Evolutionary conservation across 257 asterid species (phyloP).

Genomic region (Lycium ferocissimum): DNA sequence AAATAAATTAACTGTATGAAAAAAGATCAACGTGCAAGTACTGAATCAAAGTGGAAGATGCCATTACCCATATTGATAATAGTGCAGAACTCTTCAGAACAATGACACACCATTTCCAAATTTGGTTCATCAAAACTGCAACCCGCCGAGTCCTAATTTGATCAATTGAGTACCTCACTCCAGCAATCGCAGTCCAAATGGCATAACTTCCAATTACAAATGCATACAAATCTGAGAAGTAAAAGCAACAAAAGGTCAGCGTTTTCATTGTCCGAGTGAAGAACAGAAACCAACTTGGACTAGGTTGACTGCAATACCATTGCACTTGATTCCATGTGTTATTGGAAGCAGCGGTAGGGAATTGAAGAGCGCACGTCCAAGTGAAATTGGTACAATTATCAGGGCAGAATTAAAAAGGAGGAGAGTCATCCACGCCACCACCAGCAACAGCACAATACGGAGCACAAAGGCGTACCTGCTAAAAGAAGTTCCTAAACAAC

Average conservation of each 20-base stretch:
- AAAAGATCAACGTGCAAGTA: neutral
- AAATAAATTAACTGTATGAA: neutral
- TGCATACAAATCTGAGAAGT: slow-evolving; percentile 74
- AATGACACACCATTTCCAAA: slow-evolving; percentile 93
- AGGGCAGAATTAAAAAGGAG: slow-evolving; percentile 81
- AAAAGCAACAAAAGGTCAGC: neutral
- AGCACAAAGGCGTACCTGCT: slow-evolving; percentile 94
- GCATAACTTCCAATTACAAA: slow-evolving; percentile 95
- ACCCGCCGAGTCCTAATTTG: slow-evolving; percentile 77
- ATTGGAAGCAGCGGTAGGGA: slow-evolving; percentile 88
- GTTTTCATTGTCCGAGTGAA: neutral
- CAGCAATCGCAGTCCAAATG: slow-evolving; percentile 95
- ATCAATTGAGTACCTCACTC: slow-evolving; percentile 78
- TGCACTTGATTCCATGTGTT: slow-evolving; percentile 94
- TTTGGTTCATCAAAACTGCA: slow-evolving; percentile 63
- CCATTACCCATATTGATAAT: slow-evolving; percentile 88
- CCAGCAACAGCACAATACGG: slow-evolving; percentile 76
- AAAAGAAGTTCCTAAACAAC: slow-evolving; percentile 44
- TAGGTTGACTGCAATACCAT: slow-evolving; percentile 55
- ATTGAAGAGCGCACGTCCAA: slow-evolving; percentile 82
- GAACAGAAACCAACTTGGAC: slow-evolving; percentile 9
- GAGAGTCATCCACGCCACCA: slow-evolving; percentile 97
- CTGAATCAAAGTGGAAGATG: slow-evolving; percentile 27
- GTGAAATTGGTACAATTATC: slow-evolving; percentile 87
- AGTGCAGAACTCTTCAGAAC: slow-evolving; percentile 81